Evolutionary conservation across 257 asterid genomes (phyloP).

Genomic region (Linderniella brevidens): DNA sequence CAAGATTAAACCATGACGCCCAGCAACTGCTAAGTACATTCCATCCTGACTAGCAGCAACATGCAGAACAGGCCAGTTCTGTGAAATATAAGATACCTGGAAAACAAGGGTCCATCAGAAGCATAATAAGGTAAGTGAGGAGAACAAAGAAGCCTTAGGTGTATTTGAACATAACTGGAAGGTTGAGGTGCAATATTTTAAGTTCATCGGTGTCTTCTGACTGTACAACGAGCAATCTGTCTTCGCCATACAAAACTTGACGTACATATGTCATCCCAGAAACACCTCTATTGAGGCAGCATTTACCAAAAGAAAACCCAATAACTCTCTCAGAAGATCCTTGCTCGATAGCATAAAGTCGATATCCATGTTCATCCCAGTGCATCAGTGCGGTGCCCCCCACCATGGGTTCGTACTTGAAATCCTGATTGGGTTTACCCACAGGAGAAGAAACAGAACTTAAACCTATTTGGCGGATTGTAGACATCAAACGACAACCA

Average conservation of each 20-base stretch:
- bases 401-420: constrained; percentile 92
- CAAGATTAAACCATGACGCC: constrained; percentile 89
- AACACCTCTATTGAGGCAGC: constrained; percentile 96
- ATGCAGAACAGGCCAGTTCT: constrained; percentile 95
- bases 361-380: constrained; percentile 97
- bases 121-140: constrained; percentile 10
- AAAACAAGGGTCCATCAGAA: constrained; percentile 20
- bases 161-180: constrained; percentile 67
- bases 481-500: constrained; percentile 98
- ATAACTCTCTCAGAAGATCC: constrained; percentile 79
- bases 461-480: constrained; percentile 86
- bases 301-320: constrained; percentile 90
- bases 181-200: constrained; percentile 80
- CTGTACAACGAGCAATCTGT: constrained; percentile 91
- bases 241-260: constrained; percentile 96
- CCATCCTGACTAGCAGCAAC: constrained; percentile 99
- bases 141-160: constrained; percentile 9
- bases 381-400: constrained; percentile 80
- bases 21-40: constrained; percentile 94
- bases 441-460: constrained; percentile 88
- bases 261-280: constrained; percentile 87
- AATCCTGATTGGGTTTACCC: constrained; percentile 61
- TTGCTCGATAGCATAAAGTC: constrained; percentile 87
- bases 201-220: constrained; percentile 96
- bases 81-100: constrained; percentile 95